Percentiles rank a stretch among this genome's conserved stretches.
Evolutionary conservation across 1,139 yeast genomes (phyloP).

Genomic region (Kodamaea sp.): DNA sequence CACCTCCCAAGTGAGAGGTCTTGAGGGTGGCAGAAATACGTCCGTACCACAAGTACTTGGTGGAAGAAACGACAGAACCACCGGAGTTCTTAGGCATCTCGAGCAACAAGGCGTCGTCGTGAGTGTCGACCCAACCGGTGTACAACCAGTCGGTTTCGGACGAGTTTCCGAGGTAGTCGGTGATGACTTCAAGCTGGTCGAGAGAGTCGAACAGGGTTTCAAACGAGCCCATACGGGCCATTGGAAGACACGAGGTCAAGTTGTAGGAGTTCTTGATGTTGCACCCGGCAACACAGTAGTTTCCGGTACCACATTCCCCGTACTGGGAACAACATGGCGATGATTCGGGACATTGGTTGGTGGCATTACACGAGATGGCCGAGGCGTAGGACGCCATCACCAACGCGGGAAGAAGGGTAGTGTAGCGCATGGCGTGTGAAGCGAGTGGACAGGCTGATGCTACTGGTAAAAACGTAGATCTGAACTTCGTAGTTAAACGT

Average conservation of each 20-base stretch:
- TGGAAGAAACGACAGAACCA: constrained; percentile 82
- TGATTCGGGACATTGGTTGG: constrained; percentile 63
- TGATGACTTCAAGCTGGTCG: constrained; percentile 31
- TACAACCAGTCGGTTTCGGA: constrained; percentile 71
- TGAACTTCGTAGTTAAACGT: no score
- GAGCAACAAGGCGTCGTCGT: constrained; percentile 56
- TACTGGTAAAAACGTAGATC: no score
- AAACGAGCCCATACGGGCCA: constrained; percentile 43
- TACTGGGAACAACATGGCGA: constrained; percentile 82
- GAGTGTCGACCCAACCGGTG: constrained; percentile 62
- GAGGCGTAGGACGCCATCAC: constrained; percentile 6
- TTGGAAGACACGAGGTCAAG: constrained; percentile 67
- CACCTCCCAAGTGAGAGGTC: constrained; percentile 78
- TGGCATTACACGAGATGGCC: constrained; percentile 46
- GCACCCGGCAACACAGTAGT: constrained; percentile 80
- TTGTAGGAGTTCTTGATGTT: constrained; percentile 67
- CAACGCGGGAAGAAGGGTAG: no score
- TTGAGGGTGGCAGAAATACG: constrained; percentile 68
- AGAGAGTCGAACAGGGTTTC: constrained; percentile 41
- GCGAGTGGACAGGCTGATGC: no score
- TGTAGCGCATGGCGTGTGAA: no score
- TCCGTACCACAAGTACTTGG: constrained; percentile 87
- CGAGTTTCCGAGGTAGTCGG: constrained; percentile 68
- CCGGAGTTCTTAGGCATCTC: constrained; percentile 80
- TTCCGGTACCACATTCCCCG: constrained; percentile 84